These are phyloP conservation scores for Metarhizium album DNA, from an alignment of 2,329 filamentous ascomycete species.

Conservation along the genomic window DNA sequence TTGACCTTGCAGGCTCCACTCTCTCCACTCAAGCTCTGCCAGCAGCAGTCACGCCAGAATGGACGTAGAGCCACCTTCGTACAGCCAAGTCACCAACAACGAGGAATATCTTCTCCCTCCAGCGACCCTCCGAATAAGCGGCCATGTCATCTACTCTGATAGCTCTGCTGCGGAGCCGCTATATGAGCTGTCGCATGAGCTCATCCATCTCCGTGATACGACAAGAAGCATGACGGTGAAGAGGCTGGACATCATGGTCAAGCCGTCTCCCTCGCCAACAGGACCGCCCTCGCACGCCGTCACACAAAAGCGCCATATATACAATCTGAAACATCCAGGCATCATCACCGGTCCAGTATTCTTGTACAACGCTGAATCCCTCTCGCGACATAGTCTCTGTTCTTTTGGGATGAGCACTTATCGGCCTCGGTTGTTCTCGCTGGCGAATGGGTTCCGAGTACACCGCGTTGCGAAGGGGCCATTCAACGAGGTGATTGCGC, in stretches of 20 bases:
- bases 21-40: not conserved
- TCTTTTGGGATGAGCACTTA: slow-evolving; percentile 19
- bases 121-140: slow-evolving; percentile 21
- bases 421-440: slow-evolving; percentile 12
- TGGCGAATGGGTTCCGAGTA: slow-evolving; percentile 17
- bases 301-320: slow-evolving; percentile 21
- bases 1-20: too few relatives aligned
- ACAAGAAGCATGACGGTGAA: slow-evolving; percentile 20
- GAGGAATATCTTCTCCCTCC: slow-evolving; percentile 15
- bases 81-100: slow-evolving; percentile 8
- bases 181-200: slow-evolving; percentile 26
- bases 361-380: slow-evolving; percentile 21
- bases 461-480: slow-evolving; percentile 17
- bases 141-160: slow-evolving; percentile 23
- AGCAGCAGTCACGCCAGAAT: not conserved
- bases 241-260: slow-evolving; percentile 20
- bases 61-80: slow-evolving; percentile 13
- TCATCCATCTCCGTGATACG: slow-evolving; percentile 21
- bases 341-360: slow-evolving; percentile 17
- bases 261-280: slow-evolving; percentile 4
- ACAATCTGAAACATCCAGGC: slow-evolving; percentile 23
- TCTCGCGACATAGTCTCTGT: slow-evolving; percentile 17
- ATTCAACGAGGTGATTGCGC: slow-evolving; percentile 14
- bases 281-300: slow-evolving; percentile 15
- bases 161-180: slow-evolving; percentile 18